Evolutionary conservation across 2,329 filamentous ascomycete species (phyloP).

Genomic region (Mycogone perniciosa): DNA sequence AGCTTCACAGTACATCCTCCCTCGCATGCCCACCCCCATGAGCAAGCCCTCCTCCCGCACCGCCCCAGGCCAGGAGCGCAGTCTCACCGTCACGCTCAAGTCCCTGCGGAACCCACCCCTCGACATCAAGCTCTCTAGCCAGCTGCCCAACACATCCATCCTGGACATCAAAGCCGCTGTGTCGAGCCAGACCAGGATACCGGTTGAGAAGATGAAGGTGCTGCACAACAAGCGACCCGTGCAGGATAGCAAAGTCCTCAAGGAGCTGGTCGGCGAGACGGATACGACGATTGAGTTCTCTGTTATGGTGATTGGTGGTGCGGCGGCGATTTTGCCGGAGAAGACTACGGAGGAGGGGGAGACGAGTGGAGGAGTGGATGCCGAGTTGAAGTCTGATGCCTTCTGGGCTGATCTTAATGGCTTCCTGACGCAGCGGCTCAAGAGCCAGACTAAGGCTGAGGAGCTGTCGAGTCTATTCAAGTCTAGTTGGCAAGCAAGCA

Average conservation of each 20-base stretch:
- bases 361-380: conserved; percentile 18
- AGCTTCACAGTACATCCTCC: conserved; percentile 59
- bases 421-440: conserved; percentile 72
- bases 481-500: conserved; percentile 57
- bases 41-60: conserved; percentile 43
- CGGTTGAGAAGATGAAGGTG: conserved; percentile 76
- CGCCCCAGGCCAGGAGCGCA: conserved; percentile 47
- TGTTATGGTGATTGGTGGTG: conserved; percentile 81
- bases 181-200: conserved; percentile 54
- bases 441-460: conserved; percentile 60
- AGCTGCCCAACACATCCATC: conserved; percentile 63
- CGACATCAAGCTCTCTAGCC: conserved; percentile 58
- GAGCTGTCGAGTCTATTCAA: conserved; percentile 63
- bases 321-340: conserved; percentile 39
- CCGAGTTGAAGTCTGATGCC: conserved; percentile 59
- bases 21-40: conserved; percentile 56
- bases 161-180: conserved; percentile 72
- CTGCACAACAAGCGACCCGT: conserved; percentile 84
- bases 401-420: conserved; percentile 86
- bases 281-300: conserved; percentile 61
- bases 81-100: conserved; percentile 57
- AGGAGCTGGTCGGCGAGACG: conserved; percentile 58
- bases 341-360: conserved; percentile 19
- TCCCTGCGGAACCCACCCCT: conserved; percentile 70
- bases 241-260: conserved; percentile 67